Conservation (phyloP, 768 basidiomycete genomes). For the Xerocomellus amylosporus region DNA sequence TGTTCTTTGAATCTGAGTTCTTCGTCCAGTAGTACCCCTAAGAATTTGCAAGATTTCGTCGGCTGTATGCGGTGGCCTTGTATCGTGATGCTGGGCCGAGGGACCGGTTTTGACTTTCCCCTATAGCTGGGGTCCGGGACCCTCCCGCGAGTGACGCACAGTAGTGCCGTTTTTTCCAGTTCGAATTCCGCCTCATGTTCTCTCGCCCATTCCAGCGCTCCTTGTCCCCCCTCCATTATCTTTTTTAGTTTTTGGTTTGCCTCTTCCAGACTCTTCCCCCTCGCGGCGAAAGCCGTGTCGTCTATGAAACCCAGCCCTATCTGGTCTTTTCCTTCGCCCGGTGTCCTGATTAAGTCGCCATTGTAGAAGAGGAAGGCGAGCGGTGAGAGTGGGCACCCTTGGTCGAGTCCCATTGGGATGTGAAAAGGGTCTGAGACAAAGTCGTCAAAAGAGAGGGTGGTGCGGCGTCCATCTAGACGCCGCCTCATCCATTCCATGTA, state of each 20-base stretch:
- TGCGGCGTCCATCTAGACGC: no score
- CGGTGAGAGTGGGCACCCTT: conserved; percentile 32
- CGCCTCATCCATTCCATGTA: conserved; percentile 1
- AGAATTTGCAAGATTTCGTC: neutral
- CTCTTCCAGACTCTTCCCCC: neutral
- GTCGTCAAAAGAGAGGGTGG: conserved; percentile 27
- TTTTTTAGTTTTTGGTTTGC: neutral
- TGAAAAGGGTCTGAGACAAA: conserved; percentile 14
- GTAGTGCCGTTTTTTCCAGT: neutral
- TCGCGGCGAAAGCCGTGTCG: neutral
- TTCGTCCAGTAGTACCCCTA: neutral
- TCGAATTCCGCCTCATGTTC: neutral
- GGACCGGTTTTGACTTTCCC: no score
- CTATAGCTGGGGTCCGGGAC: no score
- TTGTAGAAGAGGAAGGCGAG: conserved; percentile 33
- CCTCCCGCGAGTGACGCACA: neutral
- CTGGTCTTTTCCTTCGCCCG: no score
- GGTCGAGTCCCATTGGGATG: conserved; percentile 26
- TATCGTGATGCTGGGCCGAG: neutral
- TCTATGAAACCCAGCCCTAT: neutral
- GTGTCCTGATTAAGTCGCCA: conserved; percentile 12
- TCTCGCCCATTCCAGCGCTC: neutral
- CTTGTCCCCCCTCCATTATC: neutral
- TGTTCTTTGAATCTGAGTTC: neutral
- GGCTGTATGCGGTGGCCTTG: neutral